phyloP scores from a whole-genome alignment of 1,139 yeast species.

The Zhuliangozyma blackwelliae region DNA sequence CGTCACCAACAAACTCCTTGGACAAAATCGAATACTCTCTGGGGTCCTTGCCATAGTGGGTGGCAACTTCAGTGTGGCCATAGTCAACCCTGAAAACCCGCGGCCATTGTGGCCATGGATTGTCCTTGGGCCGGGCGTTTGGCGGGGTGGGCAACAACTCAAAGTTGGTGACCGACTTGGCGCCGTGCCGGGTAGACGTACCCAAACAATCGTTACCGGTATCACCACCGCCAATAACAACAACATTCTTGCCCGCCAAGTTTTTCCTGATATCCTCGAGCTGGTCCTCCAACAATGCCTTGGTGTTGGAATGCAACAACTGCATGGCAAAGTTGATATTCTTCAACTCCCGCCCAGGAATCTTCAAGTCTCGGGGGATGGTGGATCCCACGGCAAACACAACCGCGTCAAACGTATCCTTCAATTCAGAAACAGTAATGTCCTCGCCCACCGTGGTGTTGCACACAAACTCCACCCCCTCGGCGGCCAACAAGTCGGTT shows the following conservation, averaged over 20 bases:
- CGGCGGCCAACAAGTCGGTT: constrained; percentile 84
- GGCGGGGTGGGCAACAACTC: constrained; percentile 95
- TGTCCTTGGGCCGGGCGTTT: constrained; percentile 79
- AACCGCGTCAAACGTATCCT: constrained; percentile 69
- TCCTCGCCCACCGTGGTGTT: constrained; percentile 84
- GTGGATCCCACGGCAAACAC: constrained; percentile 95
- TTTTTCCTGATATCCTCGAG: constrained; percentile 71
- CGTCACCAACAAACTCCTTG: constrained; percentile 93
- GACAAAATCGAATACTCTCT: constrained; percentile 94
- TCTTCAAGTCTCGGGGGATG: constrained; percentile 89
- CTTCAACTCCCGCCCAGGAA: constrained; percentile 88
- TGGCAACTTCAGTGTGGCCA: constrained; percentile 93
- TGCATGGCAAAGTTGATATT: constrained; percentile 96
- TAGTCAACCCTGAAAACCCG: constrained; percentile 95
- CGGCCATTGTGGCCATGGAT: constrained; percentile 99
- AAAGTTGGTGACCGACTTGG: constrained; percentile 91
- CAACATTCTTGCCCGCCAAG: constrained; percentile 81
- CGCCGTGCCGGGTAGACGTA: constrained; percentile 96
- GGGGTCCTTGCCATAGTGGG: constrained; percentile 95
- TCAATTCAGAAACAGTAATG: constrained; percentile 64
- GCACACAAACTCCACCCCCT: constrained; percentile 78
- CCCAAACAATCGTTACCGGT: constrained; percentile 99
- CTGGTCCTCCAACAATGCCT: constrained; percentile 79
- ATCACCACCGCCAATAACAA: constrained; percentile 99
- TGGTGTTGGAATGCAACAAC: constrained; percentile 81